Percentiles rank a stretch among this genome's conserved stretches.
Conservation (phyloP, 441 rosid genomes). For the Kokia cookei region DNA sequence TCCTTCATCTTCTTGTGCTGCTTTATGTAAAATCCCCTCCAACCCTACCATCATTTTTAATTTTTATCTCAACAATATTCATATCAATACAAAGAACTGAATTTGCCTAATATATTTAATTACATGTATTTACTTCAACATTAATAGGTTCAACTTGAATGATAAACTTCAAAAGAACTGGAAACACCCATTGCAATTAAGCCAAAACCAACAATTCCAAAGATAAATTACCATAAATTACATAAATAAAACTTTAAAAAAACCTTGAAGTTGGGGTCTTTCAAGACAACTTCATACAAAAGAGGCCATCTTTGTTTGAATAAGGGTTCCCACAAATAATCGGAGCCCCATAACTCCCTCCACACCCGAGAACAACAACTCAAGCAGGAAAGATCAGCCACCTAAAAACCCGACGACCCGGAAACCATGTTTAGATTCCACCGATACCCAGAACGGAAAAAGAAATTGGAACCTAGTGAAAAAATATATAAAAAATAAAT, state of each 20-base stretch:
- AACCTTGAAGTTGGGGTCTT: slow-evolving; percentile 13
- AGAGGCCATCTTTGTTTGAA: slow-evolving; percentile 42
- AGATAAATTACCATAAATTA: not conserved
- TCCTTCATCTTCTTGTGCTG: slow-evolving; percentile 41
- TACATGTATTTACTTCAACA: not conserved
- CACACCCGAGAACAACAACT: not conserved
- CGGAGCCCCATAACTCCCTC: not conserved
- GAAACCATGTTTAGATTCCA: not conserved
- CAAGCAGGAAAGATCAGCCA: not conserved
- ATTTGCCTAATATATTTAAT: not conserved
- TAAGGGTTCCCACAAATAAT: not conserved
- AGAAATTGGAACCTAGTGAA: not conserved
- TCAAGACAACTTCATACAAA: not conserved
- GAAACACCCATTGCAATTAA: not conserved
- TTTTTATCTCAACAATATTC: not conserved
- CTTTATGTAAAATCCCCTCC: slow-evolving; percentile 41
- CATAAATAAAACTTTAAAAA: not conserved
- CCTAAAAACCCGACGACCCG: not conserved
- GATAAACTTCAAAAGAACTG: too few species aligned
- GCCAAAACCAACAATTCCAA: not conserved
- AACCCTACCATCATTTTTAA: slow-evolving; percentile 33
- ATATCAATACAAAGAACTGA: not conserved
- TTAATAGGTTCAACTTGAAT: too few species aligned
- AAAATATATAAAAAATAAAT: not conserved
- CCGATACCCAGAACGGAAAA: not conserved